phyloP scores from a whole-genome alignment of 495 filamentous ascomycete species.

The Wilcoxina mikolae region DNA sequence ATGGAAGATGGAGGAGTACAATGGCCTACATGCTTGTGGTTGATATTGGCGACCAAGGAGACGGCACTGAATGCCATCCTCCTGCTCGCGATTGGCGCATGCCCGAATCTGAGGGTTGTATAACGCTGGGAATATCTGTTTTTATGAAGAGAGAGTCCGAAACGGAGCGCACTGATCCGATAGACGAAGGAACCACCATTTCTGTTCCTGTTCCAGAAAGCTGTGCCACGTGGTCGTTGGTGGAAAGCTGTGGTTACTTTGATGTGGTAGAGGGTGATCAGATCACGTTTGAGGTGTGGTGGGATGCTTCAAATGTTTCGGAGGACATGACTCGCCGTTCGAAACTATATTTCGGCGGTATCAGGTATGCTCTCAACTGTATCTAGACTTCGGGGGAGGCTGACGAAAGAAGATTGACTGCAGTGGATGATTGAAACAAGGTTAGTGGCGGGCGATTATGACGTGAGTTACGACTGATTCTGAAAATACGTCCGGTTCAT shows the following conservation, averaged over 20 bases:
- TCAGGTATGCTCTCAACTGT: neutral
- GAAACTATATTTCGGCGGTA: neutral
- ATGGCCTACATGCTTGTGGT: neutral
- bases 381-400: neutral
- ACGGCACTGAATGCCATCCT: neutral
- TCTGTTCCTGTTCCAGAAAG: neutral
- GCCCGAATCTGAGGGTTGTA: neutral
- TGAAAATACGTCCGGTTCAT: no score
- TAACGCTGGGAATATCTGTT: neutral
- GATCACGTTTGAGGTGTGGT: neutral
- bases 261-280: neutral
- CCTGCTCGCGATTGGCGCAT: neutral
- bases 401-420: neutral
- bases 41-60: neutral
- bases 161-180: neutral
- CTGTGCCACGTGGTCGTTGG: neutral
- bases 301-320: neutral
- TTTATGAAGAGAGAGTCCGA: neutral
- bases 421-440: neutral
- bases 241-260: neutral
- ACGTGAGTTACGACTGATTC: no score
- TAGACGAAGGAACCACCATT: neutral
- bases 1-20: neutral
- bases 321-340: neutral
- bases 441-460: neutral